A percentile compares a stretch with the other conserved stretches of the same genome.
Evolutionary conservation across 1,284 basidiomycete genomes (phyloP).

Genomic region (Xerocomus nothofagi): DNA sequence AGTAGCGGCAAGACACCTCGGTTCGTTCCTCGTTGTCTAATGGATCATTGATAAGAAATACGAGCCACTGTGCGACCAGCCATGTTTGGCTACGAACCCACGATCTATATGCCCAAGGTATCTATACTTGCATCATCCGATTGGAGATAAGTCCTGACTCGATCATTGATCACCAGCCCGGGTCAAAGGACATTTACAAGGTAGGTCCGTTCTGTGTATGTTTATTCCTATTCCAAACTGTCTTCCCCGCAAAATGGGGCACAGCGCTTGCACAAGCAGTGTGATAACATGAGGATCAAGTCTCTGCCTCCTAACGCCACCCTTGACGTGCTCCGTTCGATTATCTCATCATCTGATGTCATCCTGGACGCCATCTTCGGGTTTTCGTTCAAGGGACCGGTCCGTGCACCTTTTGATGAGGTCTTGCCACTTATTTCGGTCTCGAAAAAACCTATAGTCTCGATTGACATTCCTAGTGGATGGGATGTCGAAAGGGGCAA

Average conservation of each 20-base stretch:
- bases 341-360: constrained; percentile 72
- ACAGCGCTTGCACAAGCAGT: constrained; percentile 82
- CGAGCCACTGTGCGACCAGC: constrained; percentile 44
- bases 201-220: constrained; percentile 34
- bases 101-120: constrained; percentile 91
- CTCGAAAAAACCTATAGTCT: constrained; percentile 76
- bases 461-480: constrained; percentile 94
- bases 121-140: constrained; percentile 7
- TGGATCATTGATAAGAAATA: not conserved
- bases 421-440: constrained; percentile 69
- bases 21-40: constrained; percentile 41
- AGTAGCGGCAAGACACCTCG: constrained; percentile 92
- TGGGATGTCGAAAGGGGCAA: constrained; percentile 91
- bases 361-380: constrained; percentile 97
- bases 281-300: constrained; percentile 82
- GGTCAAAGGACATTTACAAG: constrained; percentile 87
- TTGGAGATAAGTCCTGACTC: constrained; percentile 1
- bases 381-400: constrained; percentile 91
- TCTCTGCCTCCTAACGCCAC: constrained; percentile 58
- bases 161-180: constrained; percentile 51
- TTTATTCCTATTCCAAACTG: not conserved
- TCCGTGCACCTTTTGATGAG: constrained; percentile 84
- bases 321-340: constrained; percentile 47
- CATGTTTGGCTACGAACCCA: constrained; percentile 86
- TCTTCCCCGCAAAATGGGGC: not conserved